Base-by-base conservation (phyloP, 164 flowering plant species). In the Vitis rotundifolia region DNA sequence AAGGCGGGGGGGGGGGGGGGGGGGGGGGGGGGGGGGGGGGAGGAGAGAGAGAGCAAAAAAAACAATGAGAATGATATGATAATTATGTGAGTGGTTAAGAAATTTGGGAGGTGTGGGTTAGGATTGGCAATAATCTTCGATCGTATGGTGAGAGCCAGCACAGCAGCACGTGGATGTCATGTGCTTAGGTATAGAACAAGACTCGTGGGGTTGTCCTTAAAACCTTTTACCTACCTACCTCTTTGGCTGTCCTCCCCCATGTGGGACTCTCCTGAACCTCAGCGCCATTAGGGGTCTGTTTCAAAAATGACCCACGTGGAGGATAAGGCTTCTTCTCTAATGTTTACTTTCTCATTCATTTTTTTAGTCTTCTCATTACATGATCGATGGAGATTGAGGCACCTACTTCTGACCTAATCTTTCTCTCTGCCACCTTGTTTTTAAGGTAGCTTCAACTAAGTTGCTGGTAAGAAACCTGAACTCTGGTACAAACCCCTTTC, bases 141-240 rank as follows among this genome's bases (percentile, higher is more conserved):
- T 37, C 11, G 37, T 19, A 16, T 68, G 64, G 63, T 66, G 58
- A 64, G 2, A 69, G 75, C 75, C 80, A 80, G 74, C 73, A n/a
- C 13, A 58, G 63, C 69, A 73, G 10, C 77, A 73, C 74, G 78
- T 73, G 84, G n/a, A 63, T 37, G 49, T 73, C 78, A 81, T 78
- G 84, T 81, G 81, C 73, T 73, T 76, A 68, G 81, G 79, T 73
- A 74, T 12, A 11, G 73, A 54, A 61, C 68, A 50, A 26, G 70
- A 68, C 68, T 72, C 66, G 68, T 52, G 72, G 73, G 75, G 49
- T 48, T 16, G 64, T 70, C 70, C 71, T 64, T 48, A 29, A 70
- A 55, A 50, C 14, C 8, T n/a, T 56, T 68, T 66, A 80, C 61
- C 68, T 63, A 49, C 77, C 75, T 72, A 71, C 66, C 70, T 76